Conservation (phyloP, 257 asterid species). For the Solanum neorickii region DNA sequence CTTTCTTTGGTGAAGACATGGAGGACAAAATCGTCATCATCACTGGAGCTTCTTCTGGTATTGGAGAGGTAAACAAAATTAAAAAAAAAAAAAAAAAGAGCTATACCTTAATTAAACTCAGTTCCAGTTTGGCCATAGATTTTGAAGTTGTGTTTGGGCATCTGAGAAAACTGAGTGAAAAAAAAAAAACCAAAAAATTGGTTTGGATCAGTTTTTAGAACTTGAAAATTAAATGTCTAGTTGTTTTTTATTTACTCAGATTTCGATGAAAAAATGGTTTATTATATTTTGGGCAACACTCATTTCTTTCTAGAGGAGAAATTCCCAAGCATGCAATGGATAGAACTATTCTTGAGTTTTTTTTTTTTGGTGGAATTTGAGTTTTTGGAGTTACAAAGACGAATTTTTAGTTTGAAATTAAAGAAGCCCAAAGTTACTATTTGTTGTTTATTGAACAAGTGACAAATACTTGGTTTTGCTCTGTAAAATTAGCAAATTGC, state of each 20-base stretch:
- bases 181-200: background rate
- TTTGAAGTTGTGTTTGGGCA: background rate
- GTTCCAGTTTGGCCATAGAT: background rate
- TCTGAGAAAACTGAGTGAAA: too few species aligned
- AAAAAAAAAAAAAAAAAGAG: too few species aligned
- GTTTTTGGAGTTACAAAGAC: too few species aligned
- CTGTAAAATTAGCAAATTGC: slow-evolving; percentile 54
- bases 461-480: background rate
- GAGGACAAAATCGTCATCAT: slow-evolving; percentile 62
- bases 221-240: background rate
- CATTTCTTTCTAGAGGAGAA: background rate
- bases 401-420: background rate
- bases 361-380: background rate
- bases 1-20: slow-evolving; percentile 38
- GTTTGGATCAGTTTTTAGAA: background rate
- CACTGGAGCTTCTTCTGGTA: slow-evolving; percentile 94
- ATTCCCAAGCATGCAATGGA: background rate
- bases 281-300: background rate
- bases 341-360: too few species aligned
- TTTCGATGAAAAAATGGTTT: too few species aligned
- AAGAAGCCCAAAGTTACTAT: background rate
- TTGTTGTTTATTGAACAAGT: background rate
- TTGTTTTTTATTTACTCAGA: background rate
- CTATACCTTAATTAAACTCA: background rate
- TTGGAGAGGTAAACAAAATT: slow-evolving; percentile 64